Evolutionary conservation across 495 filamentous ascomycete species (phyloP), one percentile per base, ranked within the genome.

Genomic region (Penicillium angulare): DNA sequence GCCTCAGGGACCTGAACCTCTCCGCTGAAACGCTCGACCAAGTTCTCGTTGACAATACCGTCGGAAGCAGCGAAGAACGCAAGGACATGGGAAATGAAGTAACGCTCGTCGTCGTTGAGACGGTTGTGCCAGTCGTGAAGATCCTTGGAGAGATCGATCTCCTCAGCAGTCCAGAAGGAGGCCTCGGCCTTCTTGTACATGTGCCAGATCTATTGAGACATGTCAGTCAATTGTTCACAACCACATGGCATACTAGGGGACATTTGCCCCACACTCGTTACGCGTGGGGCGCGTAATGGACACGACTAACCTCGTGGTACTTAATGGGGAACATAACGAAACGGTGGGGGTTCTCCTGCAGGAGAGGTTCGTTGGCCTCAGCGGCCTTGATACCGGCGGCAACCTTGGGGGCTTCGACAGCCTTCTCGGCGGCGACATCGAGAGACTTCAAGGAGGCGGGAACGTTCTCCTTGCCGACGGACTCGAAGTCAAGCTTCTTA

Each of bases 121-220:
- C 86, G 82, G 80, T 97, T 92, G 81, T 96, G 92, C 93, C 93
- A 98, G 77, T 98, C 95, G 79, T 96, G 89, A 20, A 96, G 80
- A 71, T 98, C 93, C 78, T 98, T 97, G 61, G 92, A 96, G 22
- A 98, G 84, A 77, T 98, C 93, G 54, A 98, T 97, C 77, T 98
- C 93, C 69, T 98, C 93, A 47, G 93, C 93, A 45, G 95, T 97
- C 93, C 93, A 98, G 84, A 98, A 98, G 31, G 95, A 97, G 20
- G 93, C 93, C 73, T 97, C 92, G 59, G 95, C 95, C 78, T 98
- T 97, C 86, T 98, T 98, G 83, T 98, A 98, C 92, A 98, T 97
- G 73, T 97, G 95, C 93, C 93, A 98, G 76, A 98, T 92, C 93
- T 92, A 60, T 65, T 23, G 47, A 29, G 50, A 43, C 3, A 26